Evolutionary conservation across 495 filamentous ascomycete genomes (phyloP), one percentile per base, ranked within the genome.

Genomic region (Bryoglossum gracile): DNA sequence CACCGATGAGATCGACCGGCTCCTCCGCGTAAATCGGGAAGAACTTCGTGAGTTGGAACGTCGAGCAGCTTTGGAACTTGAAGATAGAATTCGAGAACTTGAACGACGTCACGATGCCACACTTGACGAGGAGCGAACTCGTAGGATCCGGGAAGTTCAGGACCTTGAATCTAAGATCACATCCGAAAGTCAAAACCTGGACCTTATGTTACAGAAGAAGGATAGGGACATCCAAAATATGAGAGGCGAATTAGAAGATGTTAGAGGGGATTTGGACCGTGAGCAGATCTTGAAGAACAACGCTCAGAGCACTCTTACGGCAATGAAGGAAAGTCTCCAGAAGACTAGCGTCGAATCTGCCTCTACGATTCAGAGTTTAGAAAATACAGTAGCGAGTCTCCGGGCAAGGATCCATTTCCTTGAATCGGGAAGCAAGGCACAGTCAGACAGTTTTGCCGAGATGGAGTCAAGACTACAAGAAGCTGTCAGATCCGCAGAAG

Each of bases 361-460:
- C 26, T 73, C 72, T 23, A 80, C 78, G n/a, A 75, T 74, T 42
- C 65, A 82, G 26, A 76, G 74, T 0, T 63, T 96, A 16, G 89
- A 95, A 50, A 81, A 80, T 2, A 78, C 83, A 3, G 81, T 83
- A 30, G 78, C 81, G 39, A 83, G 82, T 8, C 76, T 94, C 32
- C 80, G 81, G 51, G 83, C 82, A 3, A 81, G 86, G 37, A 86
- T 92, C 46, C 83, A 92, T 48, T 89, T 90, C 60, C 77, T 96
- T 16, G 88, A 96, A 65, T 88, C 85, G 10, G 86, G 88, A 50
- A 82, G 82, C 56, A 86, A 94, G 62, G 82, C 87, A 25, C 88
- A 95, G 60, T 87, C 85, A 3, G 72, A 86, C 50, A 76, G 83
- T 26, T 94, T 87, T 61, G 80, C 84, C 22, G 75, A 80, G 16